Conservation (phyloP, 108 stramenopile genomes). For the Pseudonitzschia delicatissima region DNA sequence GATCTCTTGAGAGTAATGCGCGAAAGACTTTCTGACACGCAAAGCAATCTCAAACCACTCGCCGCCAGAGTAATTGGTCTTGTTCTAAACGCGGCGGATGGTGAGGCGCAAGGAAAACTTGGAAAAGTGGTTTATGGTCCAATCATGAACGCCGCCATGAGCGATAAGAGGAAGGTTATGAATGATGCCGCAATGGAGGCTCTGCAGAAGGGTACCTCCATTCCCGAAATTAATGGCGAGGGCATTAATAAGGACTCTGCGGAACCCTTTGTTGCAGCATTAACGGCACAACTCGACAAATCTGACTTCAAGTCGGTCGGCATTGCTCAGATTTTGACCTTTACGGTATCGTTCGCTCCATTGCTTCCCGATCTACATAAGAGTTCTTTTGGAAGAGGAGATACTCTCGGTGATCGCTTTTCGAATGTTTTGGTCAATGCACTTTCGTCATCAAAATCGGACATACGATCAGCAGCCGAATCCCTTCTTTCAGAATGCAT, state of each 20-base stretch:
- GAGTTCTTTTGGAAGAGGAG: conserved; percentile 31
- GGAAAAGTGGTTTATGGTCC: conserved; percentile 64
- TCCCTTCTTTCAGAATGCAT: conserved; percentile 43
- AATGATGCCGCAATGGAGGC: conserved; percentile 76
- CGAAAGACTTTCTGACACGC: conserved; percentile 78
- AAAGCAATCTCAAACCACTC: conserved; percentile 86
- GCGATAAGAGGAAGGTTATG: conserved; percentile 84
- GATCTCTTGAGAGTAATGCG: conserved; percentile 52
- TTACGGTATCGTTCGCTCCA: conserved; percentile 35
- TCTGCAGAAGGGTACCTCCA: conserved; percentile 40
- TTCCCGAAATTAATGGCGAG: conserved; percentile 44
- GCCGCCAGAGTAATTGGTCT: conserved; percentile 66
- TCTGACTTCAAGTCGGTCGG: conserved; percentile 66
- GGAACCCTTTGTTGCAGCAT: conserved; percentile 50
- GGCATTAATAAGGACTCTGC: conserved; percentile 53
- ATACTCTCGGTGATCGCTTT: conserved; percentile 40
- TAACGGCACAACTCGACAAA: conserved; percentile 69
- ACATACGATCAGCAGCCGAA: conserved; percentile 71
- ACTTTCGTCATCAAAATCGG: conserved; percentile 72
- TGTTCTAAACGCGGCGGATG: conserved; percentile 60
- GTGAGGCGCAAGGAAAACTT: conserved; percentile 58
- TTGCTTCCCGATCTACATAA: conserved; percentile 40
- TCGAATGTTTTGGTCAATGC: conserved; percentile 57
- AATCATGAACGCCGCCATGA: conserved; percentile 73
- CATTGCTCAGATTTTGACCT: conserved; percentile 66